Conservation (phyloP, 192 early-diverging fungal genomes). For the Backusella parvicylindrica region DNA sequence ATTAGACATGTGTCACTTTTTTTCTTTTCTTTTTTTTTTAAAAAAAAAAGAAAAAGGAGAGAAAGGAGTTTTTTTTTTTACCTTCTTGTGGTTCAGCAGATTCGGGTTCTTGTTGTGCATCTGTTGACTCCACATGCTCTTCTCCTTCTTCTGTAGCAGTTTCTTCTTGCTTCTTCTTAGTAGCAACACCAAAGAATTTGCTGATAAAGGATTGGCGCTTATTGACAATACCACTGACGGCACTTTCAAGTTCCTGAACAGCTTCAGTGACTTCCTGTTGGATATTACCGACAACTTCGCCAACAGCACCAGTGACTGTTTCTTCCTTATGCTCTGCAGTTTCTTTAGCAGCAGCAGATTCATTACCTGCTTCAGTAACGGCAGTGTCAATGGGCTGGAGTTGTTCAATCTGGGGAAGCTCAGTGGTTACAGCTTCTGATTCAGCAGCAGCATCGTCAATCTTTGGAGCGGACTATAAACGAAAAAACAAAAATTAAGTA, state of each 20-base stretch:
- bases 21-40: neutral
- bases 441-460: neutral
- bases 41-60: neutral
- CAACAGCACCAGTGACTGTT: neutral
- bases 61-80: neutral
- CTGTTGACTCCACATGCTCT: neutral
- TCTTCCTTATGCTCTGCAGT: neutral
- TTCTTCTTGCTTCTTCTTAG: conserved; percentile 8
- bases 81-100: neutral
- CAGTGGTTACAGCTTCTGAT: neutral
- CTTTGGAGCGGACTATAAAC: neutral
- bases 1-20: neutral
- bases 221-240: neutral
- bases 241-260: conserved; percentile 19
- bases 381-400: conserved; percentile 10
- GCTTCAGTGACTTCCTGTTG: conserved; percentile 7
- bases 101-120: too few relatives aligned
- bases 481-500: neutral
- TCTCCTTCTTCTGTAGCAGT: neutral
- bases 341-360: neutral
- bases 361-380: neutral
- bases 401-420: conserved; percentile 9
- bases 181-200: conserved; percentile 8
- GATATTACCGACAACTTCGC: neutral
- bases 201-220: conserved; percentile 18